Percentiles rank a stretch among this genome's conserved stretches.
Evolutionary conservation across 2,329 filamentous ascomycete species (phyloP).

Genomic region (Fusarium phyllophilum): DNA sequence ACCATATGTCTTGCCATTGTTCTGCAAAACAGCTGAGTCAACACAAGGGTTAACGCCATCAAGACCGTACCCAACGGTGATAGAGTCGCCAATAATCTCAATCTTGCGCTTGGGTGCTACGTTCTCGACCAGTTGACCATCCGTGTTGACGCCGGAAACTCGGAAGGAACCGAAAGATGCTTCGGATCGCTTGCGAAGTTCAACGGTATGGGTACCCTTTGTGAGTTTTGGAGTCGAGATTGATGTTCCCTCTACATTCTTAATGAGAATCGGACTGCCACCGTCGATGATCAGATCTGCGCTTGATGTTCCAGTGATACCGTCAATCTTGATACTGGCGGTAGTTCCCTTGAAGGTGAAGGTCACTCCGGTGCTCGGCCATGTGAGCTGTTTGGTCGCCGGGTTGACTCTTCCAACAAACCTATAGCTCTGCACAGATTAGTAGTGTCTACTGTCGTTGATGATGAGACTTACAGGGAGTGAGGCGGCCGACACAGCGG

Average conservation of each 20-base stretch:
- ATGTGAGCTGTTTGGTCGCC: slow-evolving; percentile 54
- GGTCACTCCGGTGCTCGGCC: slow-evolving; percentile 55
- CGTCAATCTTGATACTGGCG: slow-evolving; percentile 47
- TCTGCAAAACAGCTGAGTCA: slow-evolving; percentile 52
- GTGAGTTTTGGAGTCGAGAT: slow-evolving; percentile 11
- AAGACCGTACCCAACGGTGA: slow-evolving; percentile 56
- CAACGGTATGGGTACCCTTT: slow-evolving; percentile 26
- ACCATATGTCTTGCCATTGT: slow-evolving; percentile 56
- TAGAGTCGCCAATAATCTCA: slow-evolving; percentile 58
- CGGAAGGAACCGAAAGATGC: slow-evolving; percentile 16
- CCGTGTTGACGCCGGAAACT: slow-evolving; percentile 2
- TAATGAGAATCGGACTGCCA: slow-evolving; percentile 12
- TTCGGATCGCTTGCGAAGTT: slow-evolving; percentile 31
- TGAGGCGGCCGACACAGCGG: slow-evolving; percentile 5
- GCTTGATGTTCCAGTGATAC: slow-evolving; percentile 16
- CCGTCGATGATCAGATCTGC: slow-evolving; percentile 30
- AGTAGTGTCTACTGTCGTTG: neutral
- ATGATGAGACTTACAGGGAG: neutral
- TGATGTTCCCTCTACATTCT: slow-evolving; percentile 6
- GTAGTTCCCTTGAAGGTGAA: slow-evolving; percentile 54
- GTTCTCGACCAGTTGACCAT: slow-evolving; percentile 36
- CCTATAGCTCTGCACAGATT: slow-evolving; percentile 13
- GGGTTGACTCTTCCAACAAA: slow-evolving; percentile 56
- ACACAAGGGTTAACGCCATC: slow-evolving; percentile 53
- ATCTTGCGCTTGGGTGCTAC: slow-evolving; percentile 48